Evolutionary conservation across 345 rosid species (phyloP).

Genomic region (Pelargonium nanum): DNA sequence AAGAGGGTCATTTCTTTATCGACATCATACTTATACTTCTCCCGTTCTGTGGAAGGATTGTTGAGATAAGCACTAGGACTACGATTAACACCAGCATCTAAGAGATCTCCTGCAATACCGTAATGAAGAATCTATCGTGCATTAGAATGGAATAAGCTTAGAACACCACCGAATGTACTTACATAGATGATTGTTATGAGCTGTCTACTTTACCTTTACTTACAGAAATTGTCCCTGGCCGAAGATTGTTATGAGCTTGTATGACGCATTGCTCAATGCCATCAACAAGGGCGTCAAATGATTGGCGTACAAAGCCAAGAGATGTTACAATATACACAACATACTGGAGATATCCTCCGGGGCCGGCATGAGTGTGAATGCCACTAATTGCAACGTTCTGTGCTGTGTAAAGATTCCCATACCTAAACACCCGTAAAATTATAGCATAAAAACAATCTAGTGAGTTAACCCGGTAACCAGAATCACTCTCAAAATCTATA

Average conservation of each 20-base stretch:
- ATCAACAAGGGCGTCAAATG: conserved; percentile 55
- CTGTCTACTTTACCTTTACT: conserved; percentile 22
- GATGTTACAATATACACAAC: conserved; percentile 64
- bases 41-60: conserved; percentile 42
- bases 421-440: conserved; percentile 26
- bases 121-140: not conserved
- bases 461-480: too few relatives aligned
- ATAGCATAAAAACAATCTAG: too few relatives aligned
- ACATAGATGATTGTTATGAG: too few relatives aligned
- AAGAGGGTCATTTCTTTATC: conserved; percentile 64
- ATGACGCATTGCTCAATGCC: conserved; percentile 60
- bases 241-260: conserved; percentile 65
- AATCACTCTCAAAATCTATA: too few relatives aligned
- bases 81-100: conserved; percentile 63
- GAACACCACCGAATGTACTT: too few relatives aligned
- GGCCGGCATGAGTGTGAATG: conserved; percentile 70
- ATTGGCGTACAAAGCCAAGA: conserved; percentile 66
- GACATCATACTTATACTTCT: conserved; percentile 45
- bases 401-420: conserved; percentile 51
- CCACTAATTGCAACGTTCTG: conserved; percentile 71
- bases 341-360: conserved; percentile 74
- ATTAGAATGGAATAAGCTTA: not conserved
- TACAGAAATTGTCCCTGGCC: conserved; percentile 41
- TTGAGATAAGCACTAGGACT: conserved; percentile 64
- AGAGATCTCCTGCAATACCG: conserved; percentile 39